A percentile compares a stretch with the other conserved stretches of the same genome.
phyloP scores from a whole-genome alignment of 805 yeast genomes.

The Nakazawaea ambrosiae region DNA sequence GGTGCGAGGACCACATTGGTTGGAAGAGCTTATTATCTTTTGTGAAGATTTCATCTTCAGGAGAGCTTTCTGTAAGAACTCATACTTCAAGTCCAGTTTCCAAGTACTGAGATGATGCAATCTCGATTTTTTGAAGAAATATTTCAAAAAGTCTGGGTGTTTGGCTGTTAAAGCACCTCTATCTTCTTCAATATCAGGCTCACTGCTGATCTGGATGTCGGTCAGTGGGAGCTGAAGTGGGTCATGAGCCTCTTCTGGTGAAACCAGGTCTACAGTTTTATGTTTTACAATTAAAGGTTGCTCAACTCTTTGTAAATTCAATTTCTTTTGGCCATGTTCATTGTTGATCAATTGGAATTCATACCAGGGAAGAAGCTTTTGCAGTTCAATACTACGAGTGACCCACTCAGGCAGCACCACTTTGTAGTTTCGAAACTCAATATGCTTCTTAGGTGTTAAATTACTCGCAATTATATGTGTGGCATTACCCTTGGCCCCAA shows the following conservation, averaged over 20 bases:
- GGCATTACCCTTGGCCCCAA: conserved; percentile 63
- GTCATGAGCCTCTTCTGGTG: background rate
- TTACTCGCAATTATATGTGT: conserved; percentile 82
- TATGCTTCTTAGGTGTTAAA: conserved; percentile 67
- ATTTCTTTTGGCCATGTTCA: conserved; percentile 47
- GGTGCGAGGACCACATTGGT: conserved; percentile 18
- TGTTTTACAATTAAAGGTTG: too few relatives aligned
- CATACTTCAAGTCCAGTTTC: conserved; percentile 67
- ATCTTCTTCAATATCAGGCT: conserved; percentile 1
- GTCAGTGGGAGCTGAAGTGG: background rate
- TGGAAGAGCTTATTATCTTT: background rate
- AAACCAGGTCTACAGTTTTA: background rate
- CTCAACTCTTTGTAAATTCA: conserved; percentile 18
- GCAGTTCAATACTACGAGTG: conserved; percentile 46
- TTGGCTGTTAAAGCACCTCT: conserved; percentile 44
- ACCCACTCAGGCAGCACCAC: conserved; percentile 87
- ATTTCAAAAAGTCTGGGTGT: conserved; percentile 66
- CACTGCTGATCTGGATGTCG: background rate
- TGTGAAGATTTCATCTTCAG: conserved; percentile 2
- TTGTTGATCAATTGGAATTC: conserved; percentile 46
- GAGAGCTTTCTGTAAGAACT: conserved; percentile 46
- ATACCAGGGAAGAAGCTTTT: conserved; percentile 59
- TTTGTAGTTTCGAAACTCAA: conserved; percentile 57
- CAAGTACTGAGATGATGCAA: conserved; percentile 84
- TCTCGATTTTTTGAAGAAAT: conserved; percentile 75